phyloP scores from a whole-genome alignment of 192 early-diverging fungal species.

The Coemansia sp. region DNA sequence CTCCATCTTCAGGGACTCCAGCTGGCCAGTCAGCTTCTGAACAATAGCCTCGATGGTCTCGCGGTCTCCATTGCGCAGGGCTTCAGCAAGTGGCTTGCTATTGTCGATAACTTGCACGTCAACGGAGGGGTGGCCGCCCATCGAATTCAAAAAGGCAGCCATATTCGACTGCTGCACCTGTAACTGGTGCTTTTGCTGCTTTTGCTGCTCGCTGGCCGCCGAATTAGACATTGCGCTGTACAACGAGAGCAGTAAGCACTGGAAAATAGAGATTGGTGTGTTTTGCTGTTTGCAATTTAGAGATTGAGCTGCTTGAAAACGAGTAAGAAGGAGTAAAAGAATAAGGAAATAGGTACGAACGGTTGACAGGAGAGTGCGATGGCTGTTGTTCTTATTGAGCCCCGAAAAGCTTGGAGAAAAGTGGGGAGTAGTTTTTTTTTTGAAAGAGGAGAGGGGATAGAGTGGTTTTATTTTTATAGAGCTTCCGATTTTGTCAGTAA shows the following conservation, averaged over 20 bases:
- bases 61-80: slow-evolving; percentile 50
- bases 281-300: neutral
- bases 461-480: too few relatives aligned
- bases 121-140: slow-evolving; percentile 8
- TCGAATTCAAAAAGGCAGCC: slow-evolving; percentile 8
- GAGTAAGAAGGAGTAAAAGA: too few relatives aligned
- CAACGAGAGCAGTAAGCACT: neutral
- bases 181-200: slow-evolving; percentile 10
- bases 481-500: too few relatives aligned
- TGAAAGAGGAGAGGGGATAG: too few relatives aligned
- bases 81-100: slow-evolving; percentile 45
- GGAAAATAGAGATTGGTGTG: neutral
- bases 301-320: too few relatives aligned
- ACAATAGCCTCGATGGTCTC: slow-evolving; percentile 53
- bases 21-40: slow-evolving; percentile 43
- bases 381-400: too few relatives aligned
- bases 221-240: slow-evolving; percentile 6
- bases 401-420: too few relatives aligned
- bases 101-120: slow-evolving; percentile 14
- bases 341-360: too few relatives aligned
- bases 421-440: too few relatives aligned
- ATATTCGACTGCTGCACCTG: slow-evolving; percentile 16
- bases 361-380: too few relatives aligned
- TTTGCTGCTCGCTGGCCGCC: neutral
- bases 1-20: slow-evolving; percentile 49